Evolutionary conservation across 192 early-diverging fungal genomes (phyloP).

Genomic region (Radiomyces spectabilis): DNA sequence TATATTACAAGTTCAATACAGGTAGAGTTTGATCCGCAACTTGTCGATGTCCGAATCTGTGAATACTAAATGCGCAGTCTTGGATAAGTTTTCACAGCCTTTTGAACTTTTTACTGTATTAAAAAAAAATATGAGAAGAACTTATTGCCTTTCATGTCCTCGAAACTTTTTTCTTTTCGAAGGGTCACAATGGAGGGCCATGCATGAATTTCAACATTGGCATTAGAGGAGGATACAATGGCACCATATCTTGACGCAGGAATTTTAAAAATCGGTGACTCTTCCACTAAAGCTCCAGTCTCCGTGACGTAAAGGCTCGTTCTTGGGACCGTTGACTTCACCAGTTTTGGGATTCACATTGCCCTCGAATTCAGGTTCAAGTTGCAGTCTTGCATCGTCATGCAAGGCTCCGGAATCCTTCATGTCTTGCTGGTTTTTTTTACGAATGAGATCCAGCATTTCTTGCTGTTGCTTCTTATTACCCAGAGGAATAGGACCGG

Average conservation of each 20-base stretch:
- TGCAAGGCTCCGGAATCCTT: slow-evolving; percentile 25
- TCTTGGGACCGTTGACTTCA: slow-evolving; percentile 73
- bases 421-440: slow-evolving; percentile 20
- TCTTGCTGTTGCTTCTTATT: slow-evolving; percentile 60
- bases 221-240: too few relatives aligned
- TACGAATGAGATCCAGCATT: slow-evolving; percentile 62
- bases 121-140: too few relatives aligned
- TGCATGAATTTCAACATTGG: too few relatives aligned
- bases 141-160: too few relatives aligned
- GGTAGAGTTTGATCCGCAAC: too few relatives aligned
- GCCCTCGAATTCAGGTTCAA: slow-evolving; percentile 58
- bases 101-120: too few relatives aligned
- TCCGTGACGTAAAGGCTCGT: slow-evolving; percentile 74
- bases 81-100: too few relatives aligned
- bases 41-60: too few relatives aligned
- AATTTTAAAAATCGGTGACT: slow-evolving; percentile 50
- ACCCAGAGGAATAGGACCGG: slow-evolving; percentile 65
- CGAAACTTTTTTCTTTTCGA: too few relatives aligned
- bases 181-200: too few relatives aligned
- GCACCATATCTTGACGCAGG: neutral
- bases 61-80: too few relatives aligned
- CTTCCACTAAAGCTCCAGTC: slow-evolving; percentile 71
- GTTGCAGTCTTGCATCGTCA: slow-evolving; percentile 40
- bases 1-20: too few relatives aligned
- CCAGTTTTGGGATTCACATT: slow-evolving; percentile 72